phyloP scores from a whole-genome alignment of 176 grass and related monocot species.

The Coix lacrymajobi region DNA sequence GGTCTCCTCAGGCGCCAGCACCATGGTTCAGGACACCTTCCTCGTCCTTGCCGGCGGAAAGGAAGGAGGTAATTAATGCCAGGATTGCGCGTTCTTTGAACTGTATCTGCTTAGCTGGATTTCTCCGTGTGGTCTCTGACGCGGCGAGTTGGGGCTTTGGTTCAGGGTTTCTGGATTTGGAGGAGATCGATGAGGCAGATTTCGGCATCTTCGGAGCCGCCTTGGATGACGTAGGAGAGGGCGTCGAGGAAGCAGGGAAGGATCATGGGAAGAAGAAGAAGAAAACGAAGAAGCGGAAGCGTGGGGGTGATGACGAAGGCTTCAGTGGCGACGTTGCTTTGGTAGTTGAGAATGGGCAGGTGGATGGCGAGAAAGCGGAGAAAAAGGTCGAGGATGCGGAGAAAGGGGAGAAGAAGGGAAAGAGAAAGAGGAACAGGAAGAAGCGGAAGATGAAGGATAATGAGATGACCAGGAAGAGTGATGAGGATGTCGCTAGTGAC shows the following conservation, averaged over 20 bases:
- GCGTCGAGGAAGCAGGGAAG: conserved; percentile 16
- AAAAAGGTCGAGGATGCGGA: background rate
- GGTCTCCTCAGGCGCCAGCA: background rate
- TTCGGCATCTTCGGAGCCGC: conserved; percentile 48
- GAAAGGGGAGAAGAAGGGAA: conserved; percentile 11
- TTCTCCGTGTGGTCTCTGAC: background rate
- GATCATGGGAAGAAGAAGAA: conserved; percentile 31
- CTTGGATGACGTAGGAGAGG: conserved; percentile 14
- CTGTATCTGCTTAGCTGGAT: background rate
- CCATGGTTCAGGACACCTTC: conserved; percentile 57
- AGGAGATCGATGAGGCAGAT: conserved; percentile 84
- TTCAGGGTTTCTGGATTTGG: conserved; percentile 80
- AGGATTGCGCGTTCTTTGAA: background rate
- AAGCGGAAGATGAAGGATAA: conserved; percentile 40
- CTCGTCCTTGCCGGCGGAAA: conserved; percentile 55
- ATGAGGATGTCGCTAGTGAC: background rate
- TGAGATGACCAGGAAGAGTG: conserved; percentile 7
- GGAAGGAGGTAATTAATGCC: conserved; percentile 64
- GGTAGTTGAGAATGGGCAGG: conserved; percentile 12
- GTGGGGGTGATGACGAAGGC: conserved; percentile 6
- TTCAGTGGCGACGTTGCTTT: background rate
- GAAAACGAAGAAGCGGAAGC: conserved; percentile 45
- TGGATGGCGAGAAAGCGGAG: background rate
- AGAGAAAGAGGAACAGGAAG: conserved; percentile 42
- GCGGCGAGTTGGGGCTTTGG: background rate